These are phyloP conservation scores for Ascochyta rabiei DNA, from an alignment of 2,329 filamentous ascomycete species.

Conservation along the genomic window DNA sequence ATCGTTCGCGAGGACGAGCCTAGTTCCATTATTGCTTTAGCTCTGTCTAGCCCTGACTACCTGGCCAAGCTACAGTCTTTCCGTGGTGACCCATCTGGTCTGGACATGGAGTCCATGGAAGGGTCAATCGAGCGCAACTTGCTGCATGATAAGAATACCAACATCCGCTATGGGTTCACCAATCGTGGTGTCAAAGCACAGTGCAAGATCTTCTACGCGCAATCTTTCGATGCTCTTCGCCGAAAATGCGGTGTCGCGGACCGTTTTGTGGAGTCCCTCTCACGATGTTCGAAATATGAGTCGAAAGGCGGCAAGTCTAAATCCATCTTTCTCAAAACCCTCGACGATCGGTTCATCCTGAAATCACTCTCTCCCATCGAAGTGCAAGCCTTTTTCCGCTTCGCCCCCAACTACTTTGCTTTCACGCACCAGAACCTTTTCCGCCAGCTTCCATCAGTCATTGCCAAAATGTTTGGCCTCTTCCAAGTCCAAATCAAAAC, in stretches of 20 bases:
- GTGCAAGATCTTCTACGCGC: slow-evolving; percentile 98
- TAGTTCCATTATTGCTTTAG: slow-evolving; percentile 93
- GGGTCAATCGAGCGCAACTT: slow-evolving; percentile 84
- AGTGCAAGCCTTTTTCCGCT: slow-evolving; percentile 90
- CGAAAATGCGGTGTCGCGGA: slow-evolving; percentile 92
- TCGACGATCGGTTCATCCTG: slow-evolving; percentile 91
- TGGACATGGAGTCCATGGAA: slow-evolving; percentile 54
- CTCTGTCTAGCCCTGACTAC: slow-evolving; percentile 87
- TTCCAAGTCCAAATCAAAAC: slow-evolving; percentile 99
- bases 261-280: slow-evolving; percentile 92
- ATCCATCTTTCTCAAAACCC: slow-evolving; percentile 93
- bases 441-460: slow-evolving; percentile 89
- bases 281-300: slow-evolving; percentile 96
- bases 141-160: slow-evolving; percentile 82
- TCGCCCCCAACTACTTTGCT: slow-evolving; percentile 94
- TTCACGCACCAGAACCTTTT: slow-evolving; percentile 98
- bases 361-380: slow-evolving; percentile 91
- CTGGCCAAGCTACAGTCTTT: slow-evolving; percentile 76
- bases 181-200: slow-evolving; percentile 94
- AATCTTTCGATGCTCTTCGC: slow-evolving; percentile 94
- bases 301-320: slow-evolving; percentile 98
- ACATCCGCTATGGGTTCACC: slow-evolving; percentile 94
- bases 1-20: slow-evolving; percentile 98
- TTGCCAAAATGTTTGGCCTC: slow-evolving; percentile 98
- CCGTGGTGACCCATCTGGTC: slow-evolving; percentile 48